Percentiles rank a stretch among this genome's conserved stretches.
Conservation (phyloP, 2,329 filamentous ascomycete species). For the Alternaria alternata region DNA sequence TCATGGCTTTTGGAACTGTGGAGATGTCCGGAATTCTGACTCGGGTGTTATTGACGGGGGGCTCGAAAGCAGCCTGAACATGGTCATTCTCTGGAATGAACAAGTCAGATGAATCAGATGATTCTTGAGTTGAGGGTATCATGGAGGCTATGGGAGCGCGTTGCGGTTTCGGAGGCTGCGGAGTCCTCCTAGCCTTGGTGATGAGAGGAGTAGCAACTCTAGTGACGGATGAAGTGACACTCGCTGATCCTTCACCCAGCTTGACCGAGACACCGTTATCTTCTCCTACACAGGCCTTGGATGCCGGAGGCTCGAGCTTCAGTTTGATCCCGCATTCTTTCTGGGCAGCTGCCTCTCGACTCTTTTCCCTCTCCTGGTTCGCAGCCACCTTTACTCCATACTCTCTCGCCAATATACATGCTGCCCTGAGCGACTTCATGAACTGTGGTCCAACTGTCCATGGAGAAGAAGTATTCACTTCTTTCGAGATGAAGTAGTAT, state of each 20-base stretch:
- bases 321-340: background rate
- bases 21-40: background rate
- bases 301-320: too few species aligned
- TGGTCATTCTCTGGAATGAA: background rate
- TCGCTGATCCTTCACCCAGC: too few species aligned
- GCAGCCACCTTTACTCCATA: background rate
- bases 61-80: background rate
- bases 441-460: background rate
- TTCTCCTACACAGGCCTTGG: too few species aligned
- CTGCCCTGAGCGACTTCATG: background rate
- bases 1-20: background rate
- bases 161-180: background rate
- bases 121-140: background rate
- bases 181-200: background rate
- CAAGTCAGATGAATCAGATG: background rate
- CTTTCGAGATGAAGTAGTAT: background rate
- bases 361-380: background rate
- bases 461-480: background rate
- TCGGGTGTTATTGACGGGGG: background rate
- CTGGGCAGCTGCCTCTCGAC: background rate
- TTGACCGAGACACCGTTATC: too few species aligned
- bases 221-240: too few species aligned
- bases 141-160: background rate
- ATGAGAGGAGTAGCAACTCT: background rate
- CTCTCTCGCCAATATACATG: background rate